These are phyloP conservation scores for Plasmodium ovale DNA, from an alignment of 169 alveolate species.

Conservation along the genomic window DNA sequence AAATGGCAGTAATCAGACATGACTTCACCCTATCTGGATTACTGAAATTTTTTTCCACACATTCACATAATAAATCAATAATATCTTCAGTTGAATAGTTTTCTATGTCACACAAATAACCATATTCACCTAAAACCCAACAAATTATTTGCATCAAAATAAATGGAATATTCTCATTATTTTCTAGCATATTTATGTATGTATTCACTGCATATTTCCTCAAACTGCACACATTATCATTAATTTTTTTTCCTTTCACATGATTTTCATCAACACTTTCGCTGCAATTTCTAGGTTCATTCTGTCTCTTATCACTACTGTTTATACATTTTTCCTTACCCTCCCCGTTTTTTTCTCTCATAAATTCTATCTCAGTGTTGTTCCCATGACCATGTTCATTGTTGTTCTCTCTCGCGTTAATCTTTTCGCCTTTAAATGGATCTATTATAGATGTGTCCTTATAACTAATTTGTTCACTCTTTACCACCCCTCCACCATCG, in stretches of 20 bases:
- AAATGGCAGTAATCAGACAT: constrained; percentile 71
- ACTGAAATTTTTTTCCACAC: constrained; percentile 54
- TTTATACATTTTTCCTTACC: neutral
- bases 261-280: too few species aligned
- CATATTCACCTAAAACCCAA: constrained; percentile 71
- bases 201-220: constrained; percentile 76
- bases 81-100: constrained; percentile 67
- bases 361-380: neutral
- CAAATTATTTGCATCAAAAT: constrained; percentile 72
- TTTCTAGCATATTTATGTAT: constrained; percentile 56
- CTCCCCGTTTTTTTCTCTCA: neutral
- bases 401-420: neutral
- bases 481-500: too few species aligned
- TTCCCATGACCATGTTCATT: neutral
- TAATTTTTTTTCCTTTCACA: constrained; percentile 19
- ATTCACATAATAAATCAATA: constrained; percentile 73
- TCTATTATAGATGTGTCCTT: too few species aligned
- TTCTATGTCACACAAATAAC: constrained; percentile 69
- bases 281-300: neutral
- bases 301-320: neutral
- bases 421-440: neutral
- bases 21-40: constrained; percentile 74
- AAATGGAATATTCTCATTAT: constrained; percentile 69
- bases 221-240: constrained; percentile 40
- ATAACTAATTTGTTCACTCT: too few species aligned